phyloP scores from a whole-genome alignment of 371 early-diverging fungal species.

The Sanchytrium tribonematis region DNA sequence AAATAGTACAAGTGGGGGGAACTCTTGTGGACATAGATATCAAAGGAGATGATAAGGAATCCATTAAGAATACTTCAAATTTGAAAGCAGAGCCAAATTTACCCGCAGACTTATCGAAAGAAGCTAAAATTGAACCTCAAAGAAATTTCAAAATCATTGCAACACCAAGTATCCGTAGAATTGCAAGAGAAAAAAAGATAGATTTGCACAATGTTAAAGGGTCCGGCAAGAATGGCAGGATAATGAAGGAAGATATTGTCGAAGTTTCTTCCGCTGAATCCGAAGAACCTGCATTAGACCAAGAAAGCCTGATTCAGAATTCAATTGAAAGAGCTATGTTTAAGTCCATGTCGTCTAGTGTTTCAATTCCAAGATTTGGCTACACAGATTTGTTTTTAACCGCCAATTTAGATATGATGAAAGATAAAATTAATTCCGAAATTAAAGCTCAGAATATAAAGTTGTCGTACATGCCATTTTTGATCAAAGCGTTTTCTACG shows the following conservation, averaged over 20 bases:
- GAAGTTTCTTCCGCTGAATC: conserved; percentile 3
- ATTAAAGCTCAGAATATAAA: conserved; percentile 29
- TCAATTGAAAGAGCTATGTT: conserved; percentile 84
- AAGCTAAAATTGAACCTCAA: conserved; percentile 4
- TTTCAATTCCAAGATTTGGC: conserved; percentile 74
- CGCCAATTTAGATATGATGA: conserved; percentile 30
- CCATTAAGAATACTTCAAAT: no score
- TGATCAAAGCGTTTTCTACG: conserved; percentile 64
- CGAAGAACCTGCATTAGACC: conserved; percentile 3
- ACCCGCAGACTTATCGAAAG: background rate
- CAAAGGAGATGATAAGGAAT: conserved; percentile 17
- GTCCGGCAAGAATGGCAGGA: conserved; percentile 46
- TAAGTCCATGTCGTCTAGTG: conserved; percentile 70
- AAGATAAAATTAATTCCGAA: conserved; percentile 33
- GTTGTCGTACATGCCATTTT: conserved; percentile 74
- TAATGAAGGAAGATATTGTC: conserved; percentile 54
- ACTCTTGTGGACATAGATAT: conserved; percentile 74
- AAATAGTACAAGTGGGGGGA: conserved; percentile 70
- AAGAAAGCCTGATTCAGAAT: conserved; percentile 16
- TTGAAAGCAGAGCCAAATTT: no score
- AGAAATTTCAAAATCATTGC: conserved; percentile 12
- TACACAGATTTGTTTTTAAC: conserved; percentile 66
- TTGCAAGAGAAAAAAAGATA: conserved; percentile 47
- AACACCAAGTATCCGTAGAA: conserved; percentile 68
- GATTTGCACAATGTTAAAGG: conserved; percentile 40